Evolutionary conservation across 768 basidiomycete species (phyloP), one percentile per base, ranked within the genome.

Genomic region (Fomitopsis serialis): DNA sequence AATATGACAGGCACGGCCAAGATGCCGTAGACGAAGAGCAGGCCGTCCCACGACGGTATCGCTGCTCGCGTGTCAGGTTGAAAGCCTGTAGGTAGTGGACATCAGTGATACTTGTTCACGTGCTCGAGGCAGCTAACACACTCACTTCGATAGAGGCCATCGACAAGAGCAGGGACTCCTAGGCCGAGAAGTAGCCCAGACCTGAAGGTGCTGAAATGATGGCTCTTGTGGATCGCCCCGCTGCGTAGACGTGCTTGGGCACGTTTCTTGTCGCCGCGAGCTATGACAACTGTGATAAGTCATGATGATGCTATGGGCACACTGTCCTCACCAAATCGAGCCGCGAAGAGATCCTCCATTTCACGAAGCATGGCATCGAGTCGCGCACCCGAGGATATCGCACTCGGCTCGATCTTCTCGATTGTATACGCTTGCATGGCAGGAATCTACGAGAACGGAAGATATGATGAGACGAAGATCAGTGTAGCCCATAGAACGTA

Each of bases 21-120:
- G 4, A 85, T 75, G 0, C 79, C 85, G 63, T 97, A 99, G 19
- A 95, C 72, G 58, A 82, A 85, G 40, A 98, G 71, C 10, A 98
- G 69, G 1, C 78, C 82, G 50, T 78, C 77, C 86, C 87, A 92
- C 10, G 78, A 81, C 1, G 83, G 84, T 15, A 95, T 78, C 0
- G 61, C 68, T 15, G 64, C 65, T 17, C 80, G 76, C 12, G 79
- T 82, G 23, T 77, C 67, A 4, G 71, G 61, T 54, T 81, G 77
- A 54, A 82, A 81, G 54, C 77, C 88, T 92, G 56, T 32, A 15
- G 11, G 29, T 6, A 11, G 11, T 32, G 6, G 29, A 32, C 6
- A 23, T 19, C 46, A 24, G 19, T 32, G 6, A 32, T 6, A 32
- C 29, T 11, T 32, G 6, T 32, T 5, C 29, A 32, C 6, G 29